Evolutionary conservation across 2,329 filamentous ascomycete genomes (phyloP), one percentile per base, ranked within the genome.

Genomic region (Aspergillus glaucus): DNA sequence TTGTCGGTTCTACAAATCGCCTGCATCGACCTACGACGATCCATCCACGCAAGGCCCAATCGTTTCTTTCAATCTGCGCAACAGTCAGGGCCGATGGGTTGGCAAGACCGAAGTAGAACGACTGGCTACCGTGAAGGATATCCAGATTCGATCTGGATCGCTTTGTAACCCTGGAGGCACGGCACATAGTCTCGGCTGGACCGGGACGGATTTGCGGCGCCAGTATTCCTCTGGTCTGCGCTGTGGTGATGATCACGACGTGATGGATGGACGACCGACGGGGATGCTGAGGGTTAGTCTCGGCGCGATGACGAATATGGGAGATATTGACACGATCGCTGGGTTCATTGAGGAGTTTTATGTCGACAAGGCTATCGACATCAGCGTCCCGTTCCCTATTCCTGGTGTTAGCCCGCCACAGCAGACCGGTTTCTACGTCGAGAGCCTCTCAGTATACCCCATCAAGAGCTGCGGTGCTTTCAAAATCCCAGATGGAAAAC

Each of bases 401-500:
- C 44, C 56, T 10, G 14, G 48, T 6, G 44, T 49, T 40, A 47
- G 46, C 43, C 19, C 43, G n/a, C 34, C 22, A 22, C 43, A 22
- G 21, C 45, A 57, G 37, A 47, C 60, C 7, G 52, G 52, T 40
- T 72, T 82, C 46, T 74, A 74, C 42, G 75, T 89, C n/a, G 80
- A 86, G 52, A 76, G 75, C 46, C 78, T 91, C 14, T 82, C 77
- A 1, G 80, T 97, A 1, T 98, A 90, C 62, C 93, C 93, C 0
- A 91, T 98, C 62, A 98, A 98, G 68, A 95, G 90, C 64, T 97
- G 93, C 60, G 87, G 84, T 14, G 87, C 87, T 0, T 95, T 86
- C 65, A 74, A 74, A 32, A 76, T 97, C 26, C 85, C 89, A 1
- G 53, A 70, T 0, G 78, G 74, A 2, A 72, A 71, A 6, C 63